A percentile compares a stretch with the other conserved stretches of the same genome.
Conservation (phyloP, 2,329 filamentous ascomycete species). For the Aotearoamyces nothofagi region DNA sequence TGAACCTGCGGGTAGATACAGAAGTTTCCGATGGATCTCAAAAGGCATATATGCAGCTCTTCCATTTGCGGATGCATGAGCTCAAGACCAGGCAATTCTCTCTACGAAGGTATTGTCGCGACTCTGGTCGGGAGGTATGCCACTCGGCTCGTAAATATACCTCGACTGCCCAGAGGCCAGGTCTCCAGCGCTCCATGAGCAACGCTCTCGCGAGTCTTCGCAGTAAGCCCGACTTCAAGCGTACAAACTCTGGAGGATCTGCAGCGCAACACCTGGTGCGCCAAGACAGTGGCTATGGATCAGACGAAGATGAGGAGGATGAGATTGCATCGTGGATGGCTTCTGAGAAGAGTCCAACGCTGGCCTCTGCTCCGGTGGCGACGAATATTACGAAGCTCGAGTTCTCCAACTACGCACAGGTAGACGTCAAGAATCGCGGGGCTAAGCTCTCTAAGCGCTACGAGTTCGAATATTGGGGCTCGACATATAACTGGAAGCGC, state of each 20-base stretch:
- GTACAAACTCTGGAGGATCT: slow-evolving; percentile 11
- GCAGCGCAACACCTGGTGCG: slow-evolving; percentile 7
- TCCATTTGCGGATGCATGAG: slow-evolving; percentile 92
- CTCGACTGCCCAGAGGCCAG: slow-evolving; percentile 27
- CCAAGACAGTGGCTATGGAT: slow-evolving; percentile 41
- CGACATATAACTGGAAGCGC: slow-evolving; percentile 71
- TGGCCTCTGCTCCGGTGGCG: slow-evolving; percentile 24
- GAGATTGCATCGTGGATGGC: slow-evolving; percentile 13
- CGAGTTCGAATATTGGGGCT: slow-evolving; percentile 89
- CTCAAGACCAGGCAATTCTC: slow-evolving; percentile 77
- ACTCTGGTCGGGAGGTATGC: slow-evolving; percentile 87
- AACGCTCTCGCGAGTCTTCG: slow-evolving; percentile 27
- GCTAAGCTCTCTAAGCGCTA: slow-evolving; percentile 58
- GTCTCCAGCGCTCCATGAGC: slow-evolving; percentile 38
- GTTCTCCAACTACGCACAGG: slow-evolving; percentile 93
- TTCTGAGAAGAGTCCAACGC: slow-evolving; percentile 12
- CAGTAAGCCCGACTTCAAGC: slow-evolving; percentile 35
- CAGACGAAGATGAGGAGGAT: slow-evolving; percentile 24
- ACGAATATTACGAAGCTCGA: slow-evolving; percentile 79
- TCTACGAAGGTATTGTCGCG: slow-evolving; percentile 76
- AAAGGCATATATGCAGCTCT: slow-evolving; percentile 59
- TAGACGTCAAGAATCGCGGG: slow-evolving; percentile 62
- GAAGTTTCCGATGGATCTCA: slow-evolving; percentile 33
- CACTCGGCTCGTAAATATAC: slow-evolving; percentile 60
- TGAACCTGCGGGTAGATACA: slow-evolving; percentile 87